A percentile compares a stretch with the other conserved stretches of the same genome.
phyloP scores from a whole-genome alignment of 2,329 filamentous ascomycete genomes.

The Bipolaris oryzae region DNA sequence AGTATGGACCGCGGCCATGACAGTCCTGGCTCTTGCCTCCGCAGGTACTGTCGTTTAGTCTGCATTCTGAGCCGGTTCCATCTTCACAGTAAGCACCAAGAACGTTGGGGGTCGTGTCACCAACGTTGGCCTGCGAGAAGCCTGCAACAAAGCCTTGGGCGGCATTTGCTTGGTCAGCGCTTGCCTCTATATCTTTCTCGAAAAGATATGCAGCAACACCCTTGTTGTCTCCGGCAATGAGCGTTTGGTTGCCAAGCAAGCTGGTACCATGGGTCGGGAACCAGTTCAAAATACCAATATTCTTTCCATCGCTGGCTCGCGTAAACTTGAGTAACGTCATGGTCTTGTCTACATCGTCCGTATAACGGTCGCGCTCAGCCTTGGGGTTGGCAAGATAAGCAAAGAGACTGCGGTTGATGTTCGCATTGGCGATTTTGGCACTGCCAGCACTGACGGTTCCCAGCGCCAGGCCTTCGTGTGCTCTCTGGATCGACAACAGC shows the following conservation, averaged over 20 bases:
- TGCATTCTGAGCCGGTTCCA: slow-evolving; percentile 70
- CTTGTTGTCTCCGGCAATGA: slow-evolving; percentile 95
- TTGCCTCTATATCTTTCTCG: slow-evolving; percentile 68
- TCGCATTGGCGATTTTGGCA: slow-evolving; percentile 73
- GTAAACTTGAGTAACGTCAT: slow-evolving; percentile 82
- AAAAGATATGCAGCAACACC: slow-evolving; percentile 87
- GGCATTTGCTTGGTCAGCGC: slow-evolving; percentile 48
- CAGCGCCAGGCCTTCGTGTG: slow-evolving; percentile 73
- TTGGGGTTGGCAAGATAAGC: slow-evolving; percentile 87
- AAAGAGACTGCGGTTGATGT: slow-evolving; percentile 87
- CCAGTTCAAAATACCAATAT: slow-evolving; percentile 84
- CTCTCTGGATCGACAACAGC: slow-evolving; percentile 78
- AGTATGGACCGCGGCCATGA: slow-evolving; percentile 75
- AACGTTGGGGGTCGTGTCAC: slow-evolving; percentile 88
- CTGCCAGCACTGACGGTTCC: slow-evolving; percentile 74
- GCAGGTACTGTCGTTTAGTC: slow-evolving; percentile 84
- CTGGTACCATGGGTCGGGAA: slow-evolving; percentile 93
- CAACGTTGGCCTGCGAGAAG: slow-evolving; percentile 90
- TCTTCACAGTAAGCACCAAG: slow-evolving; percentile 90
- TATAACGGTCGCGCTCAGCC: slow-evolving; percentile 73
- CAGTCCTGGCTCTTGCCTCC: slow-evolving; percentile 72
- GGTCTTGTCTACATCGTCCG: slow-evolving; percentile 71
- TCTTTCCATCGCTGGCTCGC: slow-evolving; percentile 74
- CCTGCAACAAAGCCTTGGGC: slow-evolving; percentile 81
- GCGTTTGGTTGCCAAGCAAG: slow-evolving; percentile 87